phyloP scores from a whole-genome alignment of 495 filamentous ascomycete genomes.

The Pseudomonodictys pantanalensis region DNA sequence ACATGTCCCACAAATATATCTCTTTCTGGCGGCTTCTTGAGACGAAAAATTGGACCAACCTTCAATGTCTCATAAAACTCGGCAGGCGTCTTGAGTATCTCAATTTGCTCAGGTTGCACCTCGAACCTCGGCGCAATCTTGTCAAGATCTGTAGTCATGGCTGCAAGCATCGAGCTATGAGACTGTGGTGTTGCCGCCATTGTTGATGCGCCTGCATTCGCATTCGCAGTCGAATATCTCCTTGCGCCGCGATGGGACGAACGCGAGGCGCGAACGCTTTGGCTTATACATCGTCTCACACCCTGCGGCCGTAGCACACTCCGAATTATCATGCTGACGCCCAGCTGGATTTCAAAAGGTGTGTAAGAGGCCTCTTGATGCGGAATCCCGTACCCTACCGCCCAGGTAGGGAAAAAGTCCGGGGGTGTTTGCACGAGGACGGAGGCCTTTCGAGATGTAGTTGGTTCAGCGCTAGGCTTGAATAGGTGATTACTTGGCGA shows the following conservation, averaged over 20 bases:
- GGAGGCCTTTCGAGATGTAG: too few species aligned
- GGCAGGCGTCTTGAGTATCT: conserved; percentile 70
- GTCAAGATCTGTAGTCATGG: conserved; percentile 79
- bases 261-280: background rate
- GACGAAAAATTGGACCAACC: conserved; percentile 51
- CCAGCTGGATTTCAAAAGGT: too few species aligned
- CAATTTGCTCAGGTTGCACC: conserved; percentile 74
- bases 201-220: conserved; percentile 27
- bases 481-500: conserved; percentile 12
- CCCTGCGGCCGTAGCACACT: conserved; percentile 20
- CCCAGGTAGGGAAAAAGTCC: too few species aligned
- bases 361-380: too few species aligned
- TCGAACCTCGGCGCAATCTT: conserved; percentile 85
- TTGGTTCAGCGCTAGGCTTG: background rate
- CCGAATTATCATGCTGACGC: conserved; percentile 37
- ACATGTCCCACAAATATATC: too few species aligned
- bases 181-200: conserved; percentile 31
- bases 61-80: conserved; percentile 90
- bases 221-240: conserved; percentile 31
- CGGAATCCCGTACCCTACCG: too few species aligned
- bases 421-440: too few species aligned
- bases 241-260: conserved; percentile 16
- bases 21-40: too few species aligned
- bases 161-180: conserved; percentile 53
- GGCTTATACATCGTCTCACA: background rate